Percentiles rank a stretch among this genome's conserved stretches.
phyloP scores from a whole-genome alignment of 2,329 filamentous ascomycete genomes.

The Davidsoniella virescens region DNA sequence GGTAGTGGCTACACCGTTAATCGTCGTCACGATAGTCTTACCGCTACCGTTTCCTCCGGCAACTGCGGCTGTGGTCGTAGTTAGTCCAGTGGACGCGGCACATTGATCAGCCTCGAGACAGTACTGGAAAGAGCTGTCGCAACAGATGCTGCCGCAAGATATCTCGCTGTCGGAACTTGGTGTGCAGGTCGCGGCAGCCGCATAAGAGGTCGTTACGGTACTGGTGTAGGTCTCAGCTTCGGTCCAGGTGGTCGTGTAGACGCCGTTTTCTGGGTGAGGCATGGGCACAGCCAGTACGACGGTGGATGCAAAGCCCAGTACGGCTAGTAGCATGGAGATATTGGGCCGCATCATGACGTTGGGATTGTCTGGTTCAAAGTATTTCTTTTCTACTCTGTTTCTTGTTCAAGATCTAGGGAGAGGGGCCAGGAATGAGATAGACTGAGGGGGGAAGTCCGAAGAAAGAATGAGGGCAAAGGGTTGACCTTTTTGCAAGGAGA shows the following conservation, averaged over 20 bases:
- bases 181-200: slow-evolving; percentile 31
- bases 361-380: background rate
- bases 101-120: slow-evolving; percentile 47
- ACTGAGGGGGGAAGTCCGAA: too few relatives aligned
- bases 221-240: slow-evolving; percentile 43
- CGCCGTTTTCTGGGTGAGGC: slow-evolving; percentile 11
- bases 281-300: slow-evolving; percentile 7
- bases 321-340: slow-evolving; percentile 4
- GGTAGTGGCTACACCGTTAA: slow-evolving; percentile 34
- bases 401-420: background rate
- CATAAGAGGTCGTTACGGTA: slow-evolving; percentile 33
- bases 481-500: background rate
- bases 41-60: slow-evolving; percentile 17
- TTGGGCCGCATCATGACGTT: background rate
- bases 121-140: slow-evolving; percentile 45
- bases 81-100: slow-evolving; percentile 25
- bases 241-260: slow-evolving; percentile 43
- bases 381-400: background rate
- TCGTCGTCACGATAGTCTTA: slow-evolving; percentile 28
- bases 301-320: slow-evolving; percentile 1
- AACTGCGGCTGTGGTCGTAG: slow-evolving; percentile 17
- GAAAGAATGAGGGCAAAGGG: too few relatives aligned
- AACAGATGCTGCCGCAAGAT: slow-evolving; percentile 54
- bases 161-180: slow-evolving; percentile 37
- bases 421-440: too few relatives aligned